phyloP scores from a whole-genome alignment of 2,329 filamentous ascomycete species.

The Mollisiaceae sp. region DNA sequence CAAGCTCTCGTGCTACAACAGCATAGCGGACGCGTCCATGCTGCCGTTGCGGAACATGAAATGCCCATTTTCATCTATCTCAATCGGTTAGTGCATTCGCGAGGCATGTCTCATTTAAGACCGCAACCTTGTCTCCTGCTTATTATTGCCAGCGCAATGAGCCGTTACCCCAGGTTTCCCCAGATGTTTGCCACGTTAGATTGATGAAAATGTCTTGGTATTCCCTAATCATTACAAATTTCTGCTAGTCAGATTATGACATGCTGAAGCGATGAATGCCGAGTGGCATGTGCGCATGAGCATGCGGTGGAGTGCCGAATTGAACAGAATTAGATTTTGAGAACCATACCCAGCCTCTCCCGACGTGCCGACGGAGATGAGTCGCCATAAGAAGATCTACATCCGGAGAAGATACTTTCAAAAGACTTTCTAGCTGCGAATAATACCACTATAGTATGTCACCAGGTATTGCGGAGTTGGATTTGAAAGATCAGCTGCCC shows the following conservation, averaged over 20 bases:
- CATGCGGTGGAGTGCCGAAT: neutral
- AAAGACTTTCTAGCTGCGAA: neutral
- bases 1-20: neutral
- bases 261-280: neutral
- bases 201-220: constrained; percentile 4
- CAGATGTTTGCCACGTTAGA: constrained; percentile 4
- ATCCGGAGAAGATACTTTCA: neutral
- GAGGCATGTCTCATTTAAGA: neutral
- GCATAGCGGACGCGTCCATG: neutral
- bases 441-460: neutral
- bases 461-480: neutral
- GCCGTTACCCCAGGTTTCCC: constrained; percentile 5
- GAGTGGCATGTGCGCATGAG: neutral
- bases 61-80: constrained; percentile 3
- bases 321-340: neutral
- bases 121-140: neutral
- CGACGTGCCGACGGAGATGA: neutral
- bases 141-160: neutral
- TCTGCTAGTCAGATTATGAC: neutral
- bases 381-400: neutral
- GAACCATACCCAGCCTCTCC: neutral
- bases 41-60: neutral
- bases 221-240: neutral
- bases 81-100: neutral
- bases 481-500: neutral